Conservation (phyloP, 768 basidiomycete genomes). For the Tulasnella sp. region DNA sequence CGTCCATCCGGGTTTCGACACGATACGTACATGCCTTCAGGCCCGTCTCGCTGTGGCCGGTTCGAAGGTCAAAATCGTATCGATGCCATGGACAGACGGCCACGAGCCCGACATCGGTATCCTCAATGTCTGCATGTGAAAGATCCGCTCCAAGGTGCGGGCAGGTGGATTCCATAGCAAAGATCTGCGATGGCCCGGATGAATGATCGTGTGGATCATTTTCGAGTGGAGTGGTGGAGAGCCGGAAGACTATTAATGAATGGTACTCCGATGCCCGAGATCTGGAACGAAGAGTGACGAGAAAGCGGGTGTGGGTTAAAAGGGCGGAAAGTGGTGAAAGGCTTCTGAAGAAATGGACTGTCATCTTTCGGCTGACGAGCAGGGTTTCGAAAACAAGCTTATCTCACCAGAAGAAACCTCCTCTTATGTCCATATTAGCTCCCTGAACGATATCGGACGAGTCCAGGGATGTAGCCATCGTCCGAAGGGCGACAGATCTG, state of each 20-base stretch:
- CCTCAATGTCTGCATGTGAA: conserved; percentile 69
- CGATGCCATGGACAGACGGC: conserved; percentile 67
- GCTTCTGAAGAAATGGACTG: neutral
- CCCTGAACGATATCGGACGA: no score
- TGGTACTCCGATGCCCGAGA: conserved; percentile 41
- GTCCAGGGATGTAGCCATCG: no score
- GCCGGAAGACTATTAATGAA: conserved; percentile 54
- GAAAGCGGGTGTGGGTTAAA: conserved; percentile 47
- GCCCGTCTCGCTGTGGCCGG: conserved; percentile 61
- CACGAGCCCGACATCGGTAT: conserved; percentile 45
- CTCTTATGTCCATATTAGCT: no score
- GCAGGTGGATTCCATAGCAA: conserved; percentile 71
- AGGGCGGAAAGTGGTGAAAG: conserved; percentile 17
- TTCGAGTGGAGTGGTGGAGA: conserved; percentile 30
- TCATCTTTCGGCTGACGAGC: no score
- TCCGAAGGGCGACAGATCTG: no score
- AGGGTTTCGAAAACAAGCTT: no score
- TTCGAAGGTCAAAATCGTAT: conserved; percentile 63
- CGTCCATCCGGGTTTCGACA: conserved; percentile 31
- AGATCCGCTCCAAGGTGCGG: conserved; percentile 74
- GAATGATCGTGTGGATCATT: conserved; percentile 7
- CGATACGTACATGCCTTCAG: conserved; percentile 56
- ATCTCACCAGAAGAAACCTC: no score
- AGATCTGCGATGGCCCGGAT: conserved; percentile 35
- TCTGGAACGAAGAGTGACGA: conserved; percentile 48